Base-by-base conservation (phyloP, 768 basidiomycete genomes). In the Auricularia sp. region DNA sequence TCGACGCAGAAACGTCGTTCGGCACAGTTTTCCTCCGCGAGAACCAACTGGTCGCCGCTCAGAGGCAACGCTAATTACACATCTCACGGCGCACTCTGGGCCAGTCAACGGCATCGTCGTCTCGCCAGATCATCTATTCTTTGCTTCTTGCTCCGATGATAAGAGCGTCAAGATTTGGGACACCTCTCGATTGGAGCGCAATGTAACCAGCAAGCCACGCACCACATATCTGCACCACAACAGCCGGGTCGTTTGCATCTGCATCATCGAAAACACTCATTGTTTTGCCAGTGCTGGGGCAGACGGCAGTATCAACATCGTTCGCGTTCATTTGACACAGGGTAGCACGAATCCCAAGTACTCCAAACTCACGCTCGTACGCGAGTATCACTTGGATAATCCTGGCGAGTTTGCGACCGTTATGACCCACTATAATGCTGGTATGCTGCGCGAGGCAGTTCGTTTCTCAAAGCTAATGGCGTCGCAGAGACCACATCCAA, bases 41-140 rank as follows among this genome's bases (percentile, higher is more conserved):
- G 91, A 94, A 69, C 83, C 82, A 3, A 77, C 73, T 5, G 74
- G 75, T 13, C 81, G 85, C 24, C 85, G 84, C 3, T 78, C 85
- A 1, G 93, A 95, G 68, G 89, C 91, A 1, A 86, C 83, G 2
- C 82, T 98, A 64, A 84, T 98, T 63, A 87, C 90, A 0, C 89
- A 96, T 73, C 81, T 97, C 16, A 82, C 83, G 18, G 90, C 93
- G 3, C 96, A 98, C 71, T 82, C 86, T 0, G 92, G 89, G 33
- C 79, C 85, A 1, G 79, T 98, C 65, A 93, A 89, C 2, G 83
- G 85, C 7, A 78, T 98, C 29, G 88, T 88, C 1, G 90, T 94
- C 29, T 88, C 96, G 1, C 95, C 96, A 2, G 97, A 98, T 71
- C 93, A 97, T 70, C 77, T 87, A 73, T 99, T 97, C 80, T 98